Percentiles rank a stretch among this genome's conserved stretches.
phyloP scores from a whole-genome alignment of 1,284 basidiomycete species.

The Trichosporon ovoides region DNA sequence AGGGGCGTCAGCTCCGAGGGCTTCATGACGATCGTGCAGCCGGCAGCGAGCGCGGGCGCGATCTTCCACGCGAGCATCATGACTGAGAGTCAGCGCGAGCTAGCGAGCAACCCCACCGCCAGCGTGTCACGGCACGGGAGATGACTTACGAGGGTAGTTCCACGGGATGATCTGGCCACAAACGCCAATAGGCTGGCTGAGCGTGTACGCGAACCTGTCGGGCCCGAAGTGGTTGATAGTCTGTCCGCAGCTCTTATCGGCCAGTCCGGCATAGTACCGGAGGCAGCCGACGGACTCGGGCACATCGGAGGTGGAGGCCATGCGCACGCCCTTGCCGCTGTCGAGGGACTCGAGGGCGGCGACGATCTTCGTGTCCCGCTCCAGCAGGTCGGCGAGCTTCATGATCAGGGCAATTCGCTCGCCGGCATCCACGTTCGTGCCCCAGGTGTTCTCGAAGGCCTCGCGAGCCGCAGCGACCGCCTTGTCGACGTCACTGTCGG shows the following conservation, averaged over 20 bases:
- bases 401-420: slow-evolving; percentile 72
- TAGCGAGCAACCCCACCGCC: no score
- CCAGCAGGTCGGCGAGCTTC: slow-evolving; percentile 85
- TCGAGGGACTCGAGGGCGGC: slow-evolving; percentile 73
- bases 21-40: slow-evolving; percentile 52
- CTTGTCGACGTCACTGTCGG: slow-evolving; percentile 63
- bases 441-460: slow-evolving; percentile 81
- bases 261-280: slow-evolving; percentile 67
- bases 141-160: slow-evolving; percentile 27
- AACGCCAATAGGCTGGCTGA: slow-evolving; percentile 89
- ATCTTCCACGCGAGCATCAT: slow-evolving; percentile 91
- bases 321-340: slow-evolving; percentile 75
- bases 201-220: slow-evolving; percentile 74
- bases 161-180: slow-evolving; percentile 71
- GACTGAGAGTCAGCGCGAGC: no score
- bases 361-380: slow-evolving; percentile 63
- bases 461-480: slow-evolving; percentile 77
- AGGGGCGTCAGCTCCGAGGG: slow-evolving; percentile 88
- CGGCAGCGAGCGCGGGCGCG: slow-evolving; percentile 76
- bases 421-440: slow-evolving; percentile 73
- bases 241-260: slow-evolving; percentile 61
- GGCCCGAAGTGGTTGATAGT: slow-evolving; percentile 44
- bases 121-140: no score
- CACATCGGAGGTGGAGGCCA: slow-evolving; percentile 78
- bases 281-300: slow-evolving; percentile 72